Percentiles rank a stretch among this genome's conserved stretches.
Evolutionary conservation across 2,329 filamentous ascomycete genomes (phyloP).

Genomic region (Xylariomycetidae sp.): DNA sequence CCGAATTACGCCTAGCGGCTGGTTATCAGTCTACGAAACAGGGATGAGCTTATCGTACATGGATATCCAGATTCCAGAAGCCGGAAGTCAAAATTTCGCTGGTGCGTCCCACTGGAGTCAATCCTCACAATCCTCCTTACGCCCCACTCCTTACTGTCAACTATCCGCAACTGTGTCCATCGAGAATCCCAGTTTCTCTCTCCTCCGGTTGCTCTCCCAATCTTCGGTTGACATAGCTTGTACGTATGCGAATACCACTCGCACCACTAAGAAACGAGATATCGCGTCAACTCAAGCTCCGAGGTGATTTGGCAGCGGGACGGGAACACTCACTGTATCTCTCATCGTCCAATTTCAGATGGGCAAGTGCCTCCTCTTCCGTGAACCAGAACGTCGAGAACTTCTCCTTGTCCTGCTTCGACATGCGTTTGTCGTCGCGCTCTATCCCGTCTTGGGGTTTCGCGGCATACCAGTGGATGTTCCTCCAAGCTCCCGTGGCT

Average conservation of each 20-base stretch:
- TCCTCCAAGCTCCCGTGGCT: slow-evolving; percentile 22
- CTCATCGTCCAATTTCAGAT: slow-evolving; percentile 25
- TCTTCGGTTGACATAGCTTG: slow-evolving; percentile 21
- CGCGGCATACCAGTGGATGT: slow-evolving; percentile 22
- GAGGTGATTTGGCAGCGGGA: not conserved
- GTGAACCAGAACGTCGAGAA: slow-evolving; percentile 24
- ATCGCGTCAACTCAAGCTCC: not conserved
- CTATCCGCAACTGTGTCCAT: too few relatives aligned
- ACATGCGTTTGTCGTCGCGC: slow-evolving; percentile 22
- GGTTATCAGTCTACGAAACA: too few relatives aligned
- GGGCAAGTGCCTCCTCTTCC: slow-evolving; percentile 18
- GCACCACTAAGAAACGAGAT: slow-evolving; percentile 18
- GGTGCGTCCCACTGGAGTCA: too few relatives aligned
- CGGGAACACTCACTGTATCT: slow-evolving; percentile 22
- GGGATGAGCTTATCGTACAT: too few relatives aligned
- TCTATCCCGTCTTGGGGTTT: slow-evolving; percentile 14
- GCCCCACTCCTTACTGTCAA: too few relatives aligned
- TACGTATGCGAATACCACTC: slow-evolving; percentile 20
- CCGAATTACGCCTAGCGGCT: too few relatives aligned
- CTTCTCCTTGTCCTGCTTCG: slow-evolving; percentile 21
- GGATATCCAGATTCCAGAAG: too few relatives aligned
- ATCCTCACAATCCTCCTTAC: too few relatives aligned
- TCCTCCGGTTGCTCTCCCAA: slow-evolving; percentile 17
- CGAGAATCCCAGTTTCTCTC: slow-evolving; percentile 4
- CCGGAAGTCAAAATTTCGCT: too few relatives aligned